These are phyloP conservation scores for Amanita brunnescens DNA, from an alignment of 768 basidiomycete genomes.

Conservation along the genomic window DNA sequence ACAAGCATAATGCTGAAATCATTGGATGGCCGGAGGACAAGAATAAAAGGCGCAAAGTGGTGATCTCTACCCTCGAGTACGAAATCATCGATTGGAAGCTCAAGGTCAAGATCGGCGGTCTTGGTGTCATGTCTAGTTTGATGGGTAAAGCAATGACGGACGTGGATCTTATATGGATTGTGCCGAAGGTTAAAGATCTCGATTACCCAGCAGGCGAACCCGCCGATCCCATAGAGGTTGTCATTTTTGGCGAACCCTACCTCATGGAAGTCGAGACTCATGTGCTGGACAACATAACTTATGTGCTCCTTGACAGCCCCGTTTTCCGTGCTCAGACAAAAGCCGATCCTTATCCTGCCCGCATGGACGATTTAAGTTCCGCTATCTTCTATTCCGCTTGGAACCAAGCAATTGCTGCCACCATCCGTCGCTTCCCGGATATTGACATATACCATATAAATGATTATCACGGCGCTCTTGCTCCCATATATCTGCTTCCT, in stretches of 20 bases:
- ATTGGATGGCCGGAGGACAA: slow-evolving; percentile 98
- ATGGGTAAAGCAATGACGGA: slow-evolving; percentile 99
- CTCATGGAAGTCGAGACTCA: slow-evolving; percentile 95
- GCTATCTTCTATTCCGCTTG: slow-evolving; percentile 98
- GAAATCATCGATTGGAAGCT: slow-evolving; percentile 97
- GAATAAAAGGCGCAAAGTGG: slow-evolving; percentile 82
- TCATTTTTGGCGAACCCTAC: slow-evolving; percentile 94
- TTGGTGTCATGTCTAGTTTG: slow-evolving; percentile 95
- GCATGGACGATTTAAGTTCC: slow-evolving; percentile 94
- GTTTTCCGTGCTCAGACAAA: slow-evolving; percentile 97
- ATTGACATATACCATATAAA: slow-evolving; percentile 95
- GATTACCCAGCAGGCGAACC: slow-evolving; percentile 91
- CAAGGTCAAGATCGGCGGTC: slow-evolving; percentile 96
- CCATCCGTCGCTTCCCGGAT: slow-evolving; percentile 76
- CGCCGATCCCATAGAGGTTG: slow-evolving; percentile 89
- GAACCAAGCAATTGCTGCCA: slow-evolving; percentile 94
- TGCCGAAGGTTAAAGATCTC: slow-evolving; percentile 91
- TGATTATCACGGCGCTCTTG: slow-evolving; percentile 91
- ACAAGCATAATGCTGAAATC: slow-evolving; percentile 56
- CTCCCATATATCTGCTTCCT: slow-evolving; percentile 83
- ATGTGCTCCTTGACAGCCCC: slow-evolving; percentile 87
- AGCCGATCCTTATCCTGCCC: slow-evolving; percentile 90
- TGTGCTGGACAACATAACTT: slow-evolving; percentile 90
- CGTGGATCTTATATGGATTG: slow-evolving; percentile 88
- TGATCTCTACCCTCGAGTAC: slow-evolving; percentile 91